Percentiles rank a stretch among this genome's conserved stretches.
Evolutionary conservation across 1,284 basidiomycete genomes (phyloP).

Genomic region (Leccinum angustisporum): DNA sequence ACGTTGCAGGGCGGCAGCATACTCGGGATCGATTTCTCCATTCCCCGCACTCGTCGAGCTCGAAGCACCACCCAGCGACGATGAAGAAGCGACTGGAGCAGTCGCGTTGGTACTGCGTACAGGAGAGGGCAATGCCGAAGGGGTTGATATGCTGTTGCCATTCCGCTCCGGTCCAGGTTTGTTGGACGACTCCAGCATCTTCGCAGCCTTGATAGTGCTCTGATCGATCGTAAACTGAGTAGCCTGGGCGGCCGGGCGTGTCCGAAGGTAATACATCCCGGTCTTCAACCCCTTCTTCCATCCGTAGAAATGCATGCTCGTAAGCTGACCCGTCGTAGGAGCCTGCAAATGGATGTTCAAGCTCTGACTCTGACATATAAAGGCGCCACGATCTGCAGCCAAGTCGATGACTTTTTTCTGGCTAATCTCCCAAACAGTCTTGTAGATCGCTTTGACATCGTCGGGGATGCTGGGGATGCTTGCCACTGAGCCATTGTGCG

Average conservation of each 20-base stretch:
- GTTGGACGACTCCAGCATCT: slow-evolving; percentile 45
- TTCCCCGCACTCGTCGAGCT: slow-evolving; percentile 42
- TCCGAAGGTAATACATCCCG: slow-evolving; percentile 96
- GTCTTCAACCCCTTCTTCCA: slow-evolving; percentile 99
- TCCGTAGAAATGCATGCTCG: slow-evolving; percentile 99
- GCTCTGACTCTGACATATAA: slow-evolving; percentile 93
- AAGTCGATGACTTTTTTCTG: slow-evolving; percentile 99
- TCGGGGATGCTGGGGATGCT: slow-evolving; percentile 85
- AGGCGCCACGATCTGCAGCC: slow-evolving; percentile 97
- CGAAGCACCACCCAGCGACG: slow-evolving; percentile 38
- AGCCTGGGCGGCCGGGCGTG: slow-evolving; percentile 91
- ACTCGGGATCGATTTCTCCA: slow-evolving; percentile 73
- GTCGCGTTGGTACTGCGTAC: slow-evolving; percentile 15
- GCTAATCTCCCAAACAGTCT: slow-evolving; percentile 99
- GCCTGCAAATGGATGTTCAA: slow-evolving; percentile 93
- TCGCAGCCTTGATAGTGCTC: slow-evolving; percentile 73
- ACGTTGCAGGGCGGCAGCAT: slow-evolving; percentile 76
- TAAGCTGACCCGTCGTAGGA: slow-evolving; percentile 92
- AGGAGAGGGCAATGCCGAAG: slow-evolving; percentile 40
- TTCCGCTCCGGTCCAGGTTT: slow-evolving; percentile 19
- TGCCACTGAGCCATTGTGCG: slow-evolving; percentile 94
- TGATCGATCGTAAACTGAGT: slow-evolving; percentile 98
- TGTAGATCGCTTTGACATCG: slow-evolving; percentile 95
- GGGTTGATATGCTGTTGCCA: slow-evolving; percentile 33
- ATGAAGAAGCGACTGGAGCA: slow-evolving; percentile 17